phyloP scores from a whole-genome alignment of 164 flowering plant genomes.

The Nymphaea colorata region DNA sequence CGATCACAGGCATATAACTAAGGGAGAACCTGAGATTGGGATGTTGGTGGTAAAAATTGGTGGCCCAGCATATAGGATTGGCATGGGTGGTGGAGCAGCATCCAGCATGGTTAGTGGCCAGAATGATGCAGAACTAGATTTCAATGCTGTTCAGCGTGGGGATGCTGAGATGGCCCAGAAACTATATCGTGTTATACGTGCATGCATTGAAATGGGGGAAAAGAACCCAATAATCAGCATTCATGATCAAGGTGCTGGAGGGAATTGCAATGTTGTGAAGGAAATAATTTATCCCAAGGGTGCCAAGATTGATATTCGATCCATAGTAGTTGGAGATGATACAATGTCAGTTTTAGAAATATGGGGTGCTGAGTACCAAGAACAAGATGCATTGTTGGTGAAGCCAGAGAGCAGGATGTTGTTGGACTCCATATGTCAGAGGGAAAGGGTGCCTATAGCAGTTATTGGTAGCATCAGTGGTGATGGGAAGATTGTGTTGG shows the following conservation, averaged over 20 bases:
- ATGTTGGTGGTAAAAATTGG: constrained; percentile 95
- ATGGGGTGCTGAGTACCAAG: constrained; percentile 98
- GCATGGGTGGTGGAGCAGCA: constrained; percentile 99
- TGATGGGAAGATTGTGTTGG: constrained; percentile 54
- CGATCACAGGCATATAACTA: constrained; percentile 70
- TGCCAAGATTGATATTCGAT: constrained; percentile 79
- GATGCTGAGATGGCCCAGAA: constrained; percentile 99
- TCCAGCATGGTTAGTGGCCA: constrained; percentile 99
- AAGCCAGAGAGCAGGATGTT: constrained; percentile 60
- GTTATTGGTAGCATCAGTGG: constrained; percentile 85
- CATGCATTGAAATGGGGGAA: constrained; percentile 88
- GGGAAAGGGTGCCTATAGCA: constrained; percentile 90
- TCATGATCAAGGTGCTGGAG: constrained; percentile 98
- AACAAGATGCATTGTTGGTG: constrained; percentile 92
- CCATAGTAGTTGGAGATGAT: constrained; percentile 82
- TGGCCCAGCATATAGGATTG: constrained; percentile 96
- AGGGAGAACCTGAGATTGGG: constrained; percentile 89
- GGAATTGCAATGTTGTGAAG: constrained; percentile 94
- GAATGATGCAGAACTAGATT: constrained; percentile 91
- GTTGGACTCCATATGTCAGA: constrained; percentile 62
- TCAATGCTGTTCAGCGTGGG: constrained; percentile 95
- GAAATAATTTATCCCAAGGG: constrained; percentile 92
- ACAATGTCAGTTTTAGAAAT: constrained; percentile 94
- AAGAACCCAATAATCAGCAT: constrained; percentile 86
- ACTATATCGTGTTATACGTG: constrained; percentile 80